Evolutionary conservation across 805 yeast genomes (phyloP), one percentile per base, ranked within the genome.

Genomic region (Peterozyma xylosa): DNA sequence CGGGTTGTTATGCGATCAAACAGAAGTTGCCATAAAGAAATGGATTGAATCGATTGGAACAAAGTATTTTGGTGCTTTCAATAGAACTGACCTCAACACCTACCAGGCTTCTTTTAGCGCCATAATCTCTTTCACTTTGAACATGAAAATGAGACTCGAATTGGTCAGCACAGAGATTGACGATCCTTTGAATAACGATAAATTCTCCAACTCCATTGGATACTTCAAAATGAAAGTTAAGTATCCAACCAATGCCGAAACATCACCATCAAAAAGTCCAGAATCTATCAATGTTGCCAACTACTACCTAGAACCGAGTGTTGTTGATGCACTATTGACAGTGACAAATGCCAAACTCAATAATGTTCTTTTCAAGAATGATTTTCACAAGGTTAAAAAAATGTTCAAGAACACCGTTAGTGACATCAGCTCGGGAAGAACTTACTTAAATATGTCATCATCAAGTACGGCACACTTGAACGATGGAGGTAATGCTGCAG

Each of bases 21-120:
- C 99, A 0, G 82, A 82, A 48, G 70, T 63, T 17, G 95, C 95
- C 0, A 73, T 88, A 18, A 54, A 60, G 2, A 68, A 71, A 38
- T 91, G 98, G 97, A 91, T 98, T 97, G 70, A 68, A 33, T 58
- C 76, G 33, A 73, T 83, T 49, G 96, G 96, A 0, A 60, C 67
- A 5, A 68, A 71, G 5, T 76, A 58, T 39, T 65, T 54, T 44
- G 62, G 30, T 47, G 51, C 43, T 35, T 58, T 54, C 4, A 48
- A 58, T 2, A 18, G 43, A 5, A 32, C 50, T 45, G 84, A 83
- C 0, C 59, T 71, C 0, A 13, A 13, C 15, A 13, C 34, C 3
- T 21, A 21, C 7, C 41, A 35, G 32, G 67, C 76, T 3, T 78
- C 95, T 0, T 86, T 89, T 0, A 74, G 95, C 0, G 91, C 93